Conservation (phyloP, 2,329 filamentous ascomycete species). For the Zymoseptoria passerinii region DNA sequence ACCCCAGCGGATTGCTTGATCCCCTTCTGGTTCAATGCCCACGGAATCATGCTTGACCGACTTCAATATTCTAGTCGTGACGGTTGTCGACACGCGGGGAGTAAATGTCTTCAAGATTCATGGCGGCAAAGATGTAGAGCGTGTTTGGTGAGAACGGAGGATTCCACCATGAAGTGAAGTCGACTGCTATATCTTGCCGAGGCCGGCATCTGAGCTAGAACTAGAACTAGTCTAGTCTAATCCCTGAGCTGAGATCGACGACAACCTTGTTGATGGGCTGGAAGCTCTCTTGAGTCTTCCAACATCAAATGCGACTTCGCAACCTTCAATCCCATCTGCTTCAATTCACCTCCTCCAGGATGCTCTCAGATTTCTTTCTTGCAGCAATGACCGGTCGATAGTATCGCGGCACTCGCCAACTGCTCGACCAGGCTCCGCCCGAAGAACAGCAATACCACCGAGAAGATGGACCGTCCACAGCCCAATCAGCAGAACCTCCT, state of each 20-base stretch:
- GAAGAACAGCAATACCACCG: neutral
- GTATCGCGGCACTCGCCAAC: neutral
- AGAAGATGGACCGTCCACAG: neutral
- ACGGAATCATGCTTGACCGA: no score
- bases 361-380: neutral
- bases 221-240: no score
- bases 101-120: no score
- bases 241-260: neutral
- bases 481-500: neutral
- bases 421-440: neutral
- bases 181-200: no score
- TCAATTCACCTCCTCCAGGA: neutral
- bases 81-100: no score
- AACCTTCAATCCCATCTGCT: neutral
- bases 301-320: neutral
- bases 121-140: no score
- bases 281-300: neutral
- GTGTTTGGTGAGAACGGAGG: no score
- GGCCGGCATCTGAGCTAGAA: no score
- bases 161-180: no score
- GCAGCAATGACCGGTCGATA: neutral
- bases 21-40: no score
- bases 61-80: no score
- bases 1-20: no score
- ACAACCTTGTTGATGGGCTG: neutral